phyloP scores from a whole-genome alignment of 495 filamentous ascomycete species.

The Lophium mytilinum region DNA sequence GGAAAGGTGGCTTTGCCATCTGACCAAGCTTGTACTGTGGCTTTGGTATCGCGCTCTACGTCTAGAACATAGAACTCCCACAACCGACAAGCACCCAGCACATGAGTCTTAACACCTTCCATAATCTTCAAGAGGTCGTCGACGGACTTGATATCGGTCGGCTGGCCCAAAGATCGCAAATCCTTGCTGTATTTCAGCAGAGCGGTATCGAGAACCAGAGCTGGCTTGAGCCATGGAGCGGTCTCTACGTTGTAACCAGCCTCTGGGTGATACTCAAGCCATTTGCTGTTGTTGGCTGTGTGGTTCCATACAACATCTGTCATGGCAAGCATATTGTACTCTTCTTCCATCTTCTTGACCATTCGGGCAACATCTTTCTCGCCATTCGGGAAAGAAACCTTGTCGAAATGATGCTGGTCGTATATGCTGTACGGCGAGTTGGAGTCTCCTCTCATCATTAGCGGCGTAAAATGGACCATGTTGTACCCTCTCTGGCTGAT shows the following conservation, averaged over 20 bases:
- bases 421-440: slow-evolving; percentile 97
- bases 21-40: slow-evolving; percentile 64
- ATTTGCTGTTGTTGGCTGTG: slow-evolving; percentile 89
- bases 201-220: slow-evolving; percentile 77
- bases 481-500: slow-evolving; percentile 90
- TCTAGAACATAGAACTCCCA: slow-evolving; percentile 93
- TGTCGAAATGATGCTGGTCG: slow-evolving; percentile 84
- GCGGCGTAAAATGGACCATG: slow-evolving; percentile 96
- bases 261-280: slow-evolving; percentile 91
- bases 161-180: slow-evolving; percentile 59
- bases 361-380: slow-evolving; percentile 74
- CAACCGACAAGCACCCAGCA: slow-evolving; percentile 63
- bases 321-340: slow-evolving; percentile 76
- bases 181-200: slow-evolving; percentile 68
- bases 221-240: slow-evolving; percentile 85
- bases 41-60: slow-evolving; percentile 61
- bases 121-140: slow-evolving; percentile 79
- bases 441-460: slow-evolving; percentile 79
- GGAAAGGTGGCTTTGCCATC: slow-evolving; percentile 44
- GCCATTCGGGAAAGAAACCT: slow-evolving; percentile 71
- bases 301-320: slow-evolving; percentile 99
- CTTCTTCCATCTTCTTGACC: slow-evolving; percentile 72
- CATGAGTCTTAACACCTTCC: slow-evolving; percentile 71
- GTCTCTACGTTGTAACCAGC: slow-evolving; percentile 91
- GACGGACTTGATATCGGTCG: slow-evolving; percentile 58